Evolutionary conservation across 2,329 filamentous ascomycete species (phyloP).

Genomic region (Zymoseptoria brevis): DNA sequence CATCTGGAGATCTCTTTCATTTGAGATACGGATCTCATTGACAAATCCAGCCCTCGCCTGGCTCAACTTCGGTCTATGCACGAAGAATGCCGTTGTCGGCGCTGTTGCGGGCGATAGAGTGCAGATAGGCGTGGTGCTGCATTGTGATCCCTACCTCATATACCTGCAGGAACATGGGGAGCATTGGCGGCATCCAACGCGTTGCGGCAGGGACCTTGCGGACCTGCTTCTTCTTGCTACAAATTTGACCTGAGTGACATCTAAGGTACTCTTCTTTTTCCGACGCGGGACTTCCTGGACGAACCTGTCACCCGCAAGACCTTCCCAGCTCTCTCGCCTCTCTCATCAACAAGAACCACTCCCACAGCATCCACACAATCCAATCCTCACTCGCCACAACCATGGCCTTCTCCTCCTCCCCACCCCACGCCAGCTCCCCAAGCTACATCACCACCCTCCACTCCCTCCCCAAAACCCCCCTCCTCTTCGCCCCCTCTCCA

Average conservation of each 20-base stretch:
- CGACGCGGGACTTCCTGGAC: too few species aligned
- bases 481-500: conserved; percentile 61
- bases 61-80: too few species aligned
- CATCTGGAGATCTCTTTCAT: background rate
- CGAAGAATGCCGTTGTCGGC: background rate
- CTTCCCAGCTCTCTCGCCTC: background rate
- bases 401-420: background rate
- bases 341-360: background rate
- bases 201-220: too few species aligned
- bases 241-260: too few species aligned
- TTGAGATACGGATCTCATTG: background rate
- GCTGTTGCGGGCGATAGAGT: background rate
- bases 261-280: too few species aligned
- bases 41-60: too few species aligned
- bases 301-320: too few species aligned
- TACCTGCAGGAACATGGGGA: too few species aligned
- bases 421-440: conserved; percentile 11
- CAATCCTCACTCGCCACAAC: background rate
- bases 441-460: conserved; percentile 17
- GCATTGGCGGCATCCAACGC: too few species aligned
- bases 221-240: too few species aligned
- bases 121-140: background rate
- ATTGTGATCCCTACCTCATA: too few species aligned
- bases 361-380: background rate
- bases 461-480: conserved; percentile 50